Conservation (phyloP, 2,329 filamentous ascomycete genomes). For the Calonectria pseudoturangicola region DNA sequence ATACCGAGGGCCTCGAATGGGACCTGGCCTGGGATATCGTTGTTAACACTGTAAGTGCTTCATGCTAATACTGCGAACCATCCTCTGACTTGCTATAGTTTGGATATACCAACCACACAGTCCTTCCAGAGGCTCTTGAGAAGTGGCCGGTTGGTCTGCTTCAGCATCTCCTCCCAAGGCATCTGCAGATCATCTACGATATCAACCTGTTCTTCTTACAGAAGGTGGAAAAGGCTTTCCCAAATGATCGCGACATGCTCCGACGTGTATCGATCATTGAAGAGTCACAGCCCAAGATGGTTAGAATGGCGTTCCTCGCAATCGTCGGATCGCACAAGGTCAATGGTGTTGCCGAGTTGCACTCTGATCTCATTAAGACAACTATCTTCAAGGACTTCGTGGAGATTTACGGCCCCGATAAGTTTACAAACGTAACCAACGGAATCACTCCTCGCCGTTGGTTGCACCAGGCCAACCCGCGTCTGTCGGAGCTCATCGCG, state of each 20-base stretch:
- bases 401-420: conserved; percentile 93
- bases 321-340: conserved; percentile 99
- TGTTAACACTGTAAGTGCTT: conserved; percentile 74
- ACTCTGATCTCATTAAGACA: conserved; percentile 97
- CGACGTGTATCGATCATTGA: conserved; percentile 96
- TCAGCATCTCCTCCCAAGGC: conserved; percentile 93
- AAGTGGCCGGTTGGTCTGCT: conserved; percentile 97
- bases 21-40: conserved; percentile 92
- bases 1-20: conserved; percentile 94
- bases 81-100: conserved; percentile 71
- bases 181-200: conserved; percentile 98
- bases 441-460: conserved; percentile 96
- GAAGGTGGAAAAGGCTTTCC: conserved; percentile 91
- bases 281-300: conserved; percentile 97
- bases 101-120: conserved; percentile 98
- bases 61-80: too few species aligned
- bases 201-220: conserved; percentile 98
- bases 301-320: conserved; percentile 96
- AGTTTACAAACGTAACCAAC: conserved; percentile 99
- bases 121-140: conserved; percentile 96
- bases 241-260: conserved; percentile 90
- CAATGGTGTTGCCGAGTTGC: conserved; percentile 97
- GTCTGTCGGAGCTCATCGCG: conserved; percentile 92
- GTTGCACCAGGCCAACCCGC: conserved; percentile 97
- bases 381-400: conserved; percentile 99